phyloP scores from a whole-genome alignment of 2,329 filamentous ascomycete species.

The Coniochaeta ligniaria region DNA sequence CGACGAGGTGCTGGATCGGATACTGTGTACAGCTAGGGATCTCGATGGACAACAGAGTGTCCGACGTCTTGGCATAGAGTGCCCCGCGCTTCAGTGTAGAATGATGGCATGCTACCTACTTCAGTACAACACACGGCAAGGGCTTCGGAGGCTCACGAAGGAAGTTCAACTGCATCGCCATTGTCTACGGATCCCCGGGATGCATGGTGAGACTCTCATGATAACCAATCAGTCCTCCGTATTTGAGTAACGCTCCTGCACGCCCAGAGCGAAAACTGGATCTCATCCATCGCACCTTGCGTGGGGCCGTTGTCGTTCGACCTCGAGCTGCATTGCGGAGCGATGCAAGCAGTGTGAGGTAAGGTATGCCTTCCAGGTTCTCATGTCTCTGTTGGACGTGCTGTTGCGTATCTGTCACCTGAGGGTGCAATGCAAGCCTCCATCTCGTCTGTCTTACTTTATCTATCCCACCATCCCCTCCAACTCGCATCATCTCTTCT shows the following conservation, averaged over 20 bases:
- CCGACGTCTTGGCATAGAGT: neutral
- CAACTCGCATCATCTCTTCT: neutral
- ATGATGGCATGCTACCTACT: neutral
- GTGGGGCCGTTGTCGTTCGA: neutral
- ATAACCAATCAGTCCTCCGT: neutral
- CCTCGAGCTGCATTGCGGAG: neutral
- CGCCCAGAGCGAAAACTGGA: neutral
- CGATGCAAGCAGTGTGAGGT: neutral
- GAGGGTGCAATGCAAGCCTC: neutral
- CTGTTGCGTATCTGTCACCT: neutral
- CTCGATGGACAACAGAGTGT: too few species aligned
- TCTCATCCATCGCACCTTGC: neutral
- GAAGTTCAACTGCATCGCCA: neutral
- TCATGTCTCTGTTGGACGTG: neutral
- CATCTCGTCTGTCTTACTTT: neutral
- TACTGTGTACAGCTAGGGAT: neutral
- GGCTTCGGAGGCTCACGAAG: neutral
- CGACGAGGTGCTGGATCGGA: neutral
- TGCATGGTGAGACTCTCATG: neutral
- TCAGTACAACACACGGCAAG: neutral
- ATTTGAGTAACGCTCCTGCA: neutral
- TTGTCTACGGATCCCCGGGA: neutral
- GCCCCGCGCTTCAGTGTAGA: neutral
- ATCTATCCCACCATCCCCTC: neutral
- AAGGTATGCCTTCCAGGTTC: neutral